Evolutionary conservation across 176 grass and related monocot genomes (phyloP).

Genomic region (Triticum timopheevii): DNA sequence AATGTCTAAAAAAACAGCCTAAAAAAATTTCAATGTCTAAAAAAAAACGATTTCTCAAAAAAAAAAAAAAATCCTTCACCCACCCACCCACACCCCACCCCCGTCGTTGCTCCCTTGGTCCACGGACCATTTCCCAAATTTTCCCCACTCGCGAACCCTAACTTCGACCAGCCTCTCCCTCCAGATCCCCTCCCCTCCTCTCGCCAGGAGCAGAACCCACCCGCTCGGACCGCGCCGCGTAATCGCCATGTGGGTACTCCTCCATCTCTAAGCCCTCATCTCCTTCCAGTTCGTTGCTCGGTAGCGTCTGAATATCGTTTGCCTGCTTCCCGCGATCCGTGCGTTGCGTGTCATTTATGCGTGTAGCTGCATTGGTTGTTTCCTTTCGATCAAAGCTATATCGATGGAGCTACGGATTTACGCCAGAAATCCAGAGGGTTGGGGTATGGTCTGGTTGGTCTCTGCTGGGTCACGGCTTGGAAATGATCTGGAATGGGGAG

Average conservation of each 20-base stretch:
- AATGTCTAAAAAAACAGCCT: too few species aligned
- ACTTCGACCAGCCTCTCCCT: background rate
- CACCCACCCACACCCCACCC: background rate
- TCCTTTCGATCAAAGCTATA: background rate
- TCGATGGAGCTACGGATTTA: background rate
- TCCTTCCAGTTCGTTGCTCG: background rate
- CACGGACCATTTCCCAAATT: background rate
- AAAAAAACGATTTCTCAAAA: too few species aligned
- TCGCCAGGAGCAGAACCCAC: background rate
- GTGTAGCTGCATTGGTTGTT: background rate
- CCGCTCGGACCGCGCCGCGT: background rate
- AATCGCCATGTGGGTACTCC: slow-evolving; percentile 31
- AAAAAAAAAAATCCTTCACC: too few species aligned
- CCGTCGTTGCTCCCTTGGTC: background rate
- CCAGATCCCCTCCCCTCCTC: slow-evolving; percentile 6
- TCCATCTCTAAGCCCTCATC: background rate
- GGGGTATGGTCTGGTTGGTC: background rate
- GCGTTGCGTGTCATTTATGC: background rate
- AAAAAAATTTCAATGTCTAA: too few species aligned
- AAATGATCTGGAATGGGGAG: background rate
- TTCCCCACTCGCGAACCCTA: slow-evolving; percentile 18
- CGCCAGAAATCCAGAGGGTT: background rate
- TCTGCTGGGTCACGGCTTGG: background rate
- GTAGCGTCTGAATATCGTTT: background rate
- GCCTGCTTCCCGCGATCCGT: background rate